Evolutionary conservation across 345 rosid species (phyloP), one percentile per base, ranked within the genome.

Genomic region (Eucalyptus erythrocorys): DNA sequence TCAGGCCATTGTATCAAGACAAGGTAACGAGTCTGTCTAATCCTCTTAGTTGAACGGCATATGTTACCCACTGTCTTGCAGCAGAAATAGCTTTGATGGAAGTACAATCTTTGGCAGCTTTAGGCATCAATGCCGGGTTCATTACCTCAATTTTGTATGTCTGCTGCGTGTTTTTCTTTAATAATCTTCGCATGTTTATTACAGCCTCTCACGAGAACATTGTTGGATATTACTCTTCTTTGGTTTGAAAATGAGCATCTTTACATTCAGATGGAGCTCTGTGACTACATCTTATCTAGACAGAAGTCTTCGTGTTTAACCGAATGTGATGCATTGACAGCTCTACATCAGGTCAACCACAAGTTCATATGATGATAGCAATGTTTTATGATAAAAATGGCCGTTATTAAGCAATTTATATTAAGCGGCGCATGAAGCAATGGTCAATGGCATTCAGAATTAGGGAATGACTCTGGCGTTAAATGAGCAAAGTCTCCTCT

Each of bases 241-340:
- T 98, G 99, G 99, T 97, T 98, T 89, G 99, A 98, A 90, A 93
- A 95, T 89, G 98, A 95, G 91, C 96, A 97, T 87, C 94, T 98
- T 49, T 96, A 94, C 94, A 97, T 95, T 92, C 99, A 98, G 91
- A 94, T 97, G 94, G 99, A 98, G 91, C 95, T 98, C 26, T 97
- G 99, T 51, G 97, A 97, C 91, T 89, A 90, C 94, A 95, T 94
- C 93, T 93, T 98, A 90, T 95, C 98, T 87, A 90, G 88, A 48
- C 88, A 92, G 76, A 95, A 86, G 85, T 87, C 88, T 90, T 88
- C 89, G 27, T 88, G 88, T 50, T 89, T 89, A 86, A 91, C 95
- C 42, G 98, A 95, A 90, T 92, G 91, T 76, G 95, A 94, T 91
- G 95, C 94, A 9, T 71, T 95, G 93, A 91, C 90, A 91, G 92